Percentiles rank a stretch among this genome's conserved stretches.
Evolutionary conservation across 1,284 basidiomycete species (phyloP).

Genomic region (Cutaneotrichosporon daszewskae): DNA sequence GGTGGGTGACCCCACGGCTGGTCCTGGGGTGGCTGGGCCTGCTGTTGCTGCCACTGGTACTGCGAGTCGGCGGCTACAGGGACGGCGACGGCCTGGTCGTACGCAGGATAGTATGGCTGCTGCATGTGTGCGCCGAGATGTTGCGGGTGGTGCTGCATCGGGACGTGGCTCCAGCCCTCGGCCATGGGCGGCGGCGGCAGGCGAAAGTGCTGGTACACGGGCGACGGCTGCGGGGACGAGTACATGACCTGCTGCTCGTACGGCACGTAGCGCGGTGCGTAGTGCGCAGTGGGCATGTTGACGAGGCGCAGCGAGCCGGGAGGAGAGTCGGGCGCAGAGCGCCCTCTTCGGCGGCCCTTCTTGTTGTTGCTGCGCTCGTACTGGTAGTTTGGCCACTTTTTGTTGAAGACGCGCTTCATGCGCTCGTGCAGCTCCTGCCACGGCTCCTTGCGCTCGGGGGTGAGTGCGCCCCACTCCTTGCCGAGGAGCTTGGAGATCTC

Average conservation of each 20-base stretch:
- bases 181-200: background rate
- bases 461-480: slow-evolving; percentile 16
- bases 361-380: slow-evolving; percentile 18
- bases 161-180: background rate
- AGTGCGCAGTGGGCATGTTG: background rate
- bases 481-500: slow-evolving; percentile 19
- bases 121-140: no score
- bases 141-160: background rate
- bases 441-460: slow-evolving; percentile 11
- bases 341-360: slow-evolving; percentile 5
- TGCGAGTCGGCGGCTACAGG: no score
- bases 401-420: slow-evolving; percentile 18
- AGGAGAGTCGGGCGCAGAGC: slow-evolving; percentile 1
- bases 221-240: background rate
- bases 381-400: slow-evolving; percentile 22
- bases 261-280: slow-evolving; percentile 2
- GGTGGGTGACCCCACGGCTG: background rate
- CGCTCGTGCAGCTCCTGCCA: slow-evolving; percentile 19
- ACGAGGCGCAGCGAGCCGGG: background rate
- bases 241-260: background rate
- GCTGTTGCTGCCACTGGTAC: no score
- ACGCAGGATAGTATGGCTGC: background rate
- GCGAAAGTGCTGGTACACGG: background rate
- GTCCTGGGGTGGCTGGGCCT: background rate
- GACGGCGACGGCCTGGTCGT: background rate